These are phyloP conservation scores for Entamoeba moshkovskii DNA, from an alignment of 208 protist species.

Conservation along the genomic window DNA sequence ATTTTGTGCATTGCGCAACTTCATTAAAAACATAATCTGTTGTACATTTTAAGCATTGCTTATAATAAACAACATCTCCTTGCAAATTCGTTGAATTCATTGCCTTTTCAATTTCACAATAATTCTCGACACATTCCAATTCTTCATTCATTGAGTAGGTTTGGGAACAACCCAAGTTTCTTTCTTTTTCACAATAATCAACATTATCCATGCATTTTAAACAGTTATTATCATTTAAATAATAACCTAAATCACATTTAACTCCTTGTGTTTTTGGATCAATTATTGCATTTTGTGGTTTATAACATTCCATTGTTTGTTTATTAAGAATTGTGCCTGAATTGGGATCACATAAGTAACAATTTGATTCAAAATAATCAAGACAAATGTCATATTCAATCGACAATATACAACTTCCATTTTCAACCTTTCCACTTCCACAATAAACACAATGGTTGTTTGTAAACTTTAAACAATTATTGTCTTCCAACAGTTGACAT, in stretches of 20 bases:
- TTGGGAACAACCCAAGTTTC: not conserved
- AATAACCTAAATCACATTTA: not conserved
- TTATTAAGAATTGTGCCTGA: not conserved
- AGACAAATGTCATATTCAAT: not conserved
- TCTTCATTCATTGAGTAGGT: not conserved
- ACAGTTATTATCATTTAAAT: not conserved
- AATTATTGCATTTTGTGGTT: not conserved
- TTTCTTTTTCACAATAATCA: not conserved
- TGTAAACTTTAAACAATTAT: not conserved
- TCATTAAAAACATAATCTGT: not conserved
- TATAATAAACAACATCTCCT: not conserved
- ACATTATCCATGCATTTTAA: not conserved
- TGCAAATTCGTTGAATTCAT: not conserved
- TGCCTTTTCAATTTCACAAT: not conserved
- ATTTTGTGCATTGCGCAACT: not conserved
- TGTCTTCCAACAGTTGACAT: not conserved
- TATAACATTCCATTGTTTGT: not conserved
- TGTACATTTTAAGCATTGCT: not conserved
- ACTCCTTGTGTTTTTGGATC: not conserved
- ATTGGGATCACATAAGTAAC: not conserved
- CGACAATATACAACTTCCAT: not conserved
- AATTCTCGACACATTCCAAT: not conserved
- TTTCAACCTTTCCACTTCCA: not conserved
- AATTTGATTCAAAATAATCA: not conserved
- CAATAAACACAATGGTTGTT: not conserved